Percentiles rank a stretch among this genome's conserved stretches.
These are phyloP conservation scores for Lipomyces yamanashiensis DNA, from an alignment of 805 yeast species.

Conservation along the genomic window DNA sequence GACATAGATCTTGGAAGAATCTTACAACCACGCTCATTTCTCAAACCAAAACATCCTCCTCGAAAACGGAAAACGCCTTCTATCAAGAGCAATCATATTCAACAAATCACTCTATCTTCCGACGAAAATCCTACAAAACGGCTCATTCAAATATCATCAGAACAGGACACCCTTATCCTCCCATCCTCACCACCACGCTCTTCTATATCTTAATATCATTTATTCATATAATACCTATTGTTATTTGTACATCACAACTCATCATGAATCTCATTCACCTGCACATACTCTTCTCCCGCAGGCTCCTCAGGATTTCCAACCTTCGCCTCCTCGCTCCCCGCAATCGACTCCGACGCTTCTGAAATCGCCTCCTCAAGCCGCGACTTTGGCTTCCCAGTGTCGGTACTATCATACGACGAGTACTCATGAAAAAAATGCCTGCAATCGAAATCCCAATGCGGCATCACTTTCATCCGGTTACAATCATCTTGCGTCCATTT, in stretches of 20 bases:
- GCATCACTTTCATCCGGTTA: constrained; percentile 59
- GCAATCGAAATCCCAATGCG: constrained; percentile 91
- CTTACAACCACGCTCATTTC: not conserved
- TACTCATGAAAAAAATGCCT: constrained; percentile 50
- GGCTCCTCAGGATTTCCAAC: constrained; percentile 5
- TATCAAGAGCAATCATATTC: too few species aligned
- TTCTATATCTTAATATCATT: too few species aligned
- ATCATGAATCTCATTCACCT: constrained; percentile 9
- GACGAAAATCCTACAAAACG: not conserved
- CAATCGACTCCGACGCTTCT: not conserved
- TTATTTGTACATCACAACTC: constrained; percentile 6
- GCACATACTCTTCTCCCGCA: constrained; percentile 7
- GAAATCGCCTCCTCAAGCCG: constrained; percentile 8
- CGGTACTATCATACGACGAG: constrained; percentile 5
- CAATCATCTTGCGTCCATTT: constrained; percentile 80
- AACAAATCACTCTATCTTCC: too few species aligned
- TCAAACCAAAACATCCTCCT: not conserved
- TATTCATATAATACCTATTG: too few species aligned
- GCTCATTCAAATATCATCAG: not conserved
- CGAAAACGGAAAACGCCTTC: not conserved
- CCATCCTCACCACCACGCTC: not conserved
- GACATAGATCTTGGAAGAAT: not conserved
- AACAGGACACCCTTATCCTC: not conserved
- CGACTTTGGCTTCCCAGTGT: not conserved
- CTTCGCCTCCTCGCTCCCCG: constrained; percentile 5